Evolutionary conservation across 2,329 filamentous ascomycete genomes (phyloP).

Genomic region (Trichocomaceae sp.): DNA sequence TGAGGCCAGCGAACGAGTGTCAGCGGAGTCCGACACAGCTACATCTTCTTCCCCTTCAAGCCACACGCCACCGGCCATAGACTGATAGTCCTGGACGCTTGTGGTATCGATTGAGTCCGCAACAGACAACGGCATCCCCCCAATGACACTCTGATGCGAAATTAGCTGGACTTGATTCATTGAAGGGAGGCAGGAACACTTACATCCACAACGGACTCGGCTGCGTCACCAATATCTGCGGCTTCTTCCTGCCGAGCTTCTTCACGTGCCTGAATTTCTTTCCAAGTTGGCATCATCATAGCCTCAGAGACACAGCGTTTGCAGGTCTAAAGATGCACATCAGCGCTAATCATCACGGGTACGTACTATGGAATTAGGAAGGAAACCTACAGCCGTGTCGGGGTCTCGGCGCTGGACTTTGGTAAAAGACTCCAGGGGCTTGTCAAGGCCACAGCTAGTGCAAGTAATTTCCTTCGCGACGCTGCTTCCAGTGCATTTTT

Average conservation of each 20-base stretch:
- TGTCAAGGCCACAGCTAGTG: conserved; percentile 40
- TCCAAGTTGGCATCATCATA: conserved; percentile 30
- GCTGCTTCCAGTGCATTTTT: conserved; percentile 35
- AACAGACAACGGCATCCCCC: neutral
- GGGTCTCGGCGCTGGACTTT: conserved; percentile 43
- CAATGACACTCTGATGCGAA: neutral
- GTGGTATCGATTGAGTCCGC: no score
- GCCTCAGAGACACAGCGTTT: conserved; percentile 31
- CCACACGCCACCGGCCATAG: conserved; percentile 15
- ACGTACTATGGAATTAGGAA: neutral
- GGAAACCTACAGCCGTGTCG: conserved; percentile 39
- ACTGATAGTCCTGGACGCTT: neutral
- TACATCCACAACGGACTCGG: neutral
- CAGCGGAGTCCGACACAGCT: neutral
- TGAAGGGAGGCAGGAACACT: neutral
- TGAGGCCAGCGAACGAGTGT: no score
- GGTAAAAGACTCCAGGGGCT: conserved; percentile 45
- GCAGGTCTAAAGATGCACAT: conserved; percentile 35
- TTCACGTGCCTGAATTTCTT: neutral
- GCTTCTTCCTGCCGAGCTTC: neutral
- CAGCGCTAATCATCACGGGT: neutral
- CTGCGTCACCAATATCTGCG: neutral
- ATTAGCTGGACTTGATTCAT: neutral
- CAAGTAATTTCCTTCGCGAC: conserved; percentile 45
- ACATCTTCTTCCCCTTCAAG: neutral